A percentile compares a stretch with the other conserved stretches of the same genome.
phyloP scores from a whole-genome alignment of 371 early-diverging fungal species.

The Enterocytospora artemiae region DNA sequence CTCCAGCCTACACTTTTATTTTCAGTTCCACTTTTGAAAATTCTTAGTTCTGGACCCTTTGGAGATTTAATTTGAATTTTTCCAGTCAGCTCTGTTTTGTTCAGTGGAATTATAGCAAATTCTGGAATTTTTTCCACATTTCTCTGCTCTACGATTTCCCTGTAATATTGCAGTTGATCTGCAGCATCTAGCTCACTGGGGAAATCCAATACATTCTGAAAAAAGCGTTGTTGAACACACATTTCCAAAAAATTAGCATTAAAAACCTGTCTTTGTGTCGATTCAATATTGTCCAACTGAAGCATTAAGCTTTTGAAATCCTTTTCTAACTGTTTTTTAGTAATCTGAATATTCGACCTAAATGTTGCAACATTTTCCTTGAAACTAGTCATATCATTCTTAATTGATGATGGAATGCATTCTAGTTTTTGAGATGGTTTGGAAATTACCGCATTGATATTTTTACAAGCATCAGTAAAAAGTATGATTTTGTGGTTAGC shows the following conservation, averaged over 20 bases:
- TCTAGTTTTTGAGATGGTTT: not conserved
- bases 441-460: slow-evolving; percentile 15
- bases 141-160: slow-evolving; percentile 33
- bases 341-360: slow-evolving; percentile 32
- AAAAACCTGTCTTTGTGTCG: slow-evolving; percentile 45
- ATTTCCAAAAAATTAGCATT: slow-evolving; percentile 52
- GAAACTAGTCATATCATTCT: slow-evolving; percentile 40
- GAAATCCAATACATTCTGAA: slow-evolving; percentile 34
- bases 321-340: slow-evolving; percentile 37
- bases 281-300: slow-evolving; percentile 45
- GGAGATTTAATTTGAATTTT: not conserved
- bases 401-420: not conserved
- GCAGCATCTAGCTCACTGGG: slow-evolving; percentile 48
- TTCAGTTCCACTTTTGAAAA: not conserved
- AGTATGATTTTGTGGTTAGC: slow-evolving; percentile 40
- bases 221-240: slow-evolving; percentile 7
- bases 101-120: not conserved
- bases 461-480: slow-evolving; percentile 56
- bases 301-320: slow-evolving; percentile 44
- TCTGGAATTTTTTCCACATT: not conserved
- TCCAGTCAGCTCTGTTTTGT: not conserved
- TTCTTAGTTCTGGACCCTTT: not conserved
- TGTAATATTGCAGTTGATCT: slow-evolving; percentile 49
- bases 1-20: not conserved
- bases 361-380: slow-evolving; percentile 7